These are phyloP conservation scores for Hypoxylon subgilvum DNA, from an alignment of 495 filamentous ascomycete species.

Conservation along the genomic window DNA sequence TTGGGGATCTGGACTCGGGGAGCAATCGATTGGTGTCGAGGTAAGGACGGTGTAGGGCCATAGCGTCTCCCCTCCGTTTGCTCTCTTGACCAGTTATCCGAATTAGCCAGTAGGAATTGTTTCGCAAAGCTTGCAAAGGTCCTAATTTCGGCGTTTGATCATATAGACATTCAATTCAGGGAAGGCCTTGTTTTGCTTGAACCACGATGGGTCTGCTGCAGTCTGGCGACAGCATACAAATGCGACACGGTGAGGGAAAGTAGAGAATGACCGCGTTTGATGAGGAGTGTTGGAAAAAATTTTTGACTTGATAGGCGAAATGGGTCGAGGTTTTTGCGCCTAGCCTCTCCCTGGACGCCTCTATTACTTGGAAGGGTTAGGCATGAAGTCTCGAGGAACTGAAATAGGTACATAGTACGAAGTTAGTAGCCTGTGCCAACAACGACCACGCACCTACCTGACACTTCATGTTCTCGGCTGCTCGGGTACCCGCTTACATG, in stretches of 20 bases:
- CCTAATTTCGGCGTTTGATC: not conserved
- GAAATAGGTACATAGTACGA: not conserved
- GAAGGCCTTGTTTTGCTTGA: constrained; percentile 8
- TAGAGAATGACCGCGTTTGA: too few relatives aligned
- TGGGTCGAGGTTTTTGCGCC: too few relatives aligned
- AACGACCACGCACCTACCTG: too few relatives aligned
- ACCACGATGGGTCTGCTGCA: too few relatives aligned
- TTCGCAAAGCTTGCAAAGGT: not conserved
- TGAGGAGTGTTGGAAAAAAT: too few relatives aligned
- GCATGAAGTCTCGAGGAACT: too few relatives aligned
- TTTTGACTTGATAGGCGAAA: too few relatives aligned
- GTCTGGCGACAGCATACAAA: not conserved
- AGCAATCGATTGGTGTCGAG: constrained; percentile 3
- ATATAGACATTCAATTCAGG: constrained; percentile 6
- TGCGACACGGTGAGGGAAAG: not conserved
- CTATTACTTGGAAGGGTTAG: too few relatives aligned
- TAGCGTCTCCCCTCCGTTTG: not conserved
- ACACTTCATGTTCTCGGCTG: too few relatives aligned
- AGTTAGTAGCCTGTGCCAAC: too few relatives aligned
- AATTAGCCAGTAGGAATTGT: constrained; percentile 6
- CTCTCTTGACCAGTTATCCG: not conserved
- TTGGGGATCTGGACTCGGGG: constrained; percentile 22
- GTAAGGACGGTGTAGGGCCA: not conserved
- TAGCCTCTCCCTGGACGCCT: too few relatives aligned
- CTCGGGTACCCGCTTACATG: too few relatives aligned